Percentiles rank a stretch among this genome's conserved stretches.
These are phyloP conservation scores for Ceratocystis cacaofunesta DNA, from an alignment of 2,329 filamentous ascomycete species.

Conservation along the genomic window DNA sequence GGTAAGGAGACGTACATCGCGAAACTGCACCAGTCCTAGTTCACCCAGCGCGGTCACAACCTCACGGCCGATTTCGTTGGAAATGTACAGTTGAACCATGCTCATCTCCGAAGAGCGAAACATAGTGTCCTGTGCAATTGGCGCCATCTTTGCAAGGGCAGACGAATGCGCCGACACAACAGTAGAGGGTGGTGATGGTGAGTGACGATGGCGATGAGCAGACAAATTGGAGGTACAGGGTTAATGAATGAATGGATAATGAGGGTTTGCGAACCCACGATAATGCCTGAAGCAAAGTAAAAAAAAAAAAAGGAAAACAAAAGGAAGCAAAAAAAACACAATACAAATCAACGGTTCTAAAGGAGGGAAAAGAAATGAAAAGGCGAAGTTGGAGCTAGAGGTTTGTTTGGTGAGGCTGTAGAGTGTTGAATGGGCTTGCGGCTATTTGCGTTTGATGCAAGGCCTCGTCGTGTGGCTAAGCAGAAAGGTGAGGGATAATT, in stretches of 20 bases:
- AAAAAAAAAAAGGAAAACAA: neutral
- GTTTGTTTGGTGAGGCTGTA: neutral
- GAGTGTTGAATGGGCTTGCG: neutral
- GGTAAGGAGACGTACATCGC: slow-evolving; percentile 51
- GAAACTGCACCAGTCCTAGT: slow-evolving; percentile 89
- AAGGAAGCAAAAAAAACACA: neutral
- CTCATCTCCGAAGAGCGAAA: slow-evolving; percentile 99
- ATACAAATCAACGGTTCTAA: slow-evolving; percentile 1
- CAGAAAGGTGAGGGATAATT: slow-evolving; percentile 1
- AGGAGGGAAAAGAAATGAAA: slow-evolving; percentile 6
- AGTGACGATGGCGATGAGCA: neutral
- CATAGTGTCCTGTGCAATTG: slow-evolving; percentile 68
- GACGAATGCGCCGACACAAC: neutral
- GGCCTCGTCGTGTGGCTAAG: neutral
- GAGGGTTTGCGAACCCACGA: slow-evolving; percentile 1
- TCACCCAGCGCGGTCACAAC: slow-evolving; percentile 93
- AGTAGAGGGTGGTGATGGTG: neutral
- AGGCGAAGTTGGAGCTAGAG: neutral
- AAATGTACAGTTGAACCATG: slow-evolving; percentile 98
- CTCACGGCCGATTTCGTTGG: slow-evolving; percentile 96
- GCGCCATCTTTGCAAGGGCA: slow-evolving; percentile 33
- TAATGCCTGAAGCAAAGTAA: neutral
- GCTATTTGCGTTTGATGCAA: slow-evolving; percentile 1
- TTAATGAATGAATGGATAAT: slow-evolving; percentile 5
- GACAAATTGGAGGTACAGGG: neutral